Conservation (phyloP, 2,329 filamentous ascomycete species). For the Clathrospora elynae region DNA sequence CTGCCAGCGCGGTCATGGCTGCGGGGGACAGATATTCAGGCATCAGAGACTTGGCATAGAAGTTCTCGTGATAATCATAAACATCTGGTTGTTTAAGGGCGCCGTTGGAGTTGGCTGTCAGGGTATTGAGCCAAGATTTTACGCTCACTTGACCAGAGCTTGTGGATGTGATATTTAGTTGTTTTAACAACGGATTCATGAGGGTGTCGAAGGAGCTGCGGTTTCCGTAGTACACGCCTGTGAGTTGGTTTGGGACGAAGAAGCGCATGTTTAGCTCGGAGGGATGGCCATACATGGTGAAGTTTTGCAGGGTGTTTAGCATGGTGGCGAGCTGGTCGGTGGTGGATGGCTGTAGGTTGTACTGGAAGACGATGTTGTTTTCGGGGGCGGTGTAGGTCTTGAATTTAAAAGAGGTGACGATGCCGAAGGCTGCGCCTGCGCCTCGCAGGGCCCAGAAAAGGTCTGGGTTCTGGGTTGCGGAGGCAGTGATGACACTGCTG, state of each 20-base stretch:
- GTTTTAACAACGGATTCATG: slow-evolving; percentile 30
- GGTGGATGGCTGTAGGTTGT: slow-evolving; percentile 22
- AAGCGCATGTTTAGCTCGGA: slow-evolving; percentile 37
- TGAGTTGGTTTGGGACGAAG: slow-evolving; percentile 24
- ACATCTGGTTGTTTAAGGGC: slow-evolving; percentile 23
- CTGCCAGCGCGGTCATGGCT: slow-evolving; percentile 24
- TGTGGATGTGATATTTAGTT: slow-evolving; percentile 18
- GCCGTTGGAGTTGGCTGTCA: slow-evolving; percentile 28
- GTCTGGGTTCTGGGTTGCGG: slow-evolving; percentile 40
- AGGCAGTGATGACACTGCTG: slow-evolving; percentile 45
- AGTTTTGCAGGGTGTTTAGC: slow-evolving; percentile 30
- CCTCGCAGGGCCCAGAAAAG: slow-evolving; percentile 51
- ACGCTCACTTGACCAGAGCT: slow-evolving; percentile 7
- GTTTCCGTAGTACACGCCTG: slow-evolving; percentile 35
- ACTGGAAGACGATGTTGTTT: slow-evolving; percentile 33
- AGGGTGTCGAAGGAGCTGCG: slow-evolving; percentile 28
- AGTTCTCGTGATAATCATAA: slow-evolving; percentile 36
- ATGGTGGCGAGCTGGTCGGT: slow-evolving; percentile 22
- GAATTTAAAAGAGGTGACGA: slow-evolving; percentile 46
- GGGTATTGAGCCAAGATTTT: slow-evolving; percentile 28
- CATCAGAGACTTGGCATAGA: slow-evolving; percentile 39
- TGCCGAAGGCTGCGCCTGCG: slow-evolving; percentile 49
- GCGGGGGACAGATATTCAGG: slow-evolving; percentile 22
- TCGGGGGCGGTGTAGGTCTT: slow-evolving; percentile 35
- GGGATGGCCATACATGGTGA: slow-evolving; percentile 28